Conservation (phyloP, 768 basidiomycete species). For the Tricholoma matsutake region DNA sequence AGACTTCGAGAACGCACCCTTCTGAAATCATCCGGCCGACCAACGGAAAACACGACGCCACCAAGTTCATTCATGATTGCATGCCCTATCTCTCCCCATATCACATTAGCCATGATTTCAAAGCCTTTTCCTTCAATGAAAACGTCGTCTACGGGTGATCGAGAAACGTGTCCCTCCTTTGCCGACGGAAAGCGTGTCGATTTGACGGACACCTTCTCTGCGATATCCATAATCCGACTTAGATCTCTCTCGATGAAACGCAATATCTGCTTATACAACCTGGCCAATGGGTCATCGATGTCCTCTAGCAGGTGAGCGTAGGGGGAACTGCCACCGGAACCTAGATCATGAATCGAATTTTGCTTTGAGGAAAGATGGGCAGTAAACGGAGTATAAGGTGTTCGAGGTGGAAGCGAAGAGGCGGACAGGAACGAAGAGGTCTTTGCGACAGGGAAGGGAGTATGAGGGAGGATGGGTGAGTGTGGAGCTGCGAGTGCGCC, state of each 20-base stretch:
- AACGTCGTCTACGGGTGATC: not conserved
- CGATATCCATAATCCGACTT: conserved; percentile 68
- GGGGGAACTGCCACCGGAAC: conserved; percentile 24
- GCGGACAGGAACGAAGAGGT: conserved; percentile 24
- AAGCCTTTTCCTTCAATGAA: conserved; percentile 45
- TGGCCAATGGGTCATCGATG: conserved; percentile 62
- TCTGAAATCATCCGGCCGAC: conserved; percentile 86
- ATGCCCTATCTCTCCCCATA: conserved; percentile 83
- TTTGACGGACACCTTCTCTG: conserved; percentile 63
- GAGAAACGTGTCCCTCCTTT: conserved; percentile 12
- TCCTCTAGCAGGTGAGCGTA: conserved; percentile 61
- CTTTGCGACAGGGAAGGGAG: conserved; percentile 52
- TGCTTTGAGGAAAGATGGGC: conserved; percentile 46
- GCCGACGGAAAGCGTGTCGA: conserved; percentile 23
- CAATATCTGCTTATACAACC: conserved; percentile 79
- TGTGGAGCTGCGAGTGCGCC: conserved; percentile 65
- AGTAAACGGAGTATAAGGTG: conserved; percentile 52
- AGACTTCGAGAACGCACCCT: conserved; percentile 48
- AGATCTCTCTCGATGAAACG: conserved; percentile 79
- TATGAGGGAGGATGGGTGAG: conserved; percentile 75
- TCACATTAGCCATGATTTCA: conserved; percentile 81
- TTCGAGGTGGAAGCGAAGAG: conserved; percentile 33
- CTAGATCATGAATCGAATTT: conserved; percentile 24
- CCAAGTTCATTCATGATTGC: conserved; percentile 87
- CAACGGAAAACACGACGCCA: conserved; percentile 80